Base-by-base conservation (phyloP, 1,139 yeast species). In the Saccharomycopsis hybrid region DNA sequence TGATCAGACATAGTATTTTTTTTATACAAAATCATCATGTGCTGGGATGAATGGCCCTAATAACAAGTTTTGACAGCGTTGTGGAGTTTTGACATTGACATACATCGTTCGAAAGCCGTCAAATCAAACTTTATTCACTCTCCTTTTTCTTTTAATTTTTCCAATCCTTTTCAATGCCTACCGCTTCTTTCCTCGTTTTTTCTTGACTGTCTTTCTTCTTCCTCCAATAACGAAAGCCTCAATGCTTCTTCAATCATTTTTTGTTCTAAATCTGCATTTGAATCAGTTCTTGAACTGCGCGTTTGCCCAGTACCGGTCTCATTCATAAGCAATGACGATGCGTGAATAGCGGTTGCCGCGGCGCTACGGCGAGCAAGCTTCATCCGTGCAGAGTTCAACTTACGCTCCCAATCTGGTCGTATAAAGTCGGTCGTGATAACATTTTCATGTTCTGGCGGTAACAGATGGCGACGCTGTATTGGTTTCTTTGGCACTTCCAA, bases 311-410 rank as follows among this genome's bases (percentile, higher is more conserved):
- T 56, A 40, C 57, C 57, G n/a, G 52, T 48, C 27, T 41, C 58
- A 52, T 42, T 59, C 63, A 28, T 59, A 47, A 78, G 67, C 62
- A 80, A 76, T 55, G 82, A 88, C 32, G 86, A 82, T 11, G 89
- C 95, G 66, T 90, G 97, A 43, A 90, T 78, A 0, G 96, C 96
- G 45, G 88, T 86, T 1, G 97, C 97, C 18, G 96, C 88, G 0
- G 97, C 97, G 0, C 96, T 82, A 59, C 87, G 76, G 52, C 95
- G 74, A 0, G 96, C 96, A 43, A 88, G 70, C 58, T 81, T 83
- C 54, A 81, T 77, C 50, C 92, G 75, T 3, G 96, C 96, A 44
- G 78, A 71, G 13, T 74, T 71, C 50, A 92, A 72, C 58, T 81
- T 85, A 8, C 72, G 67, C 58, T 86, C 89, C 98, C 98, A 92